Percentiles rank a stretch among this genome's conserved stretches.
phyloP scores from a whole-genome alignment of 805 yeast species.

The Candida silvatica region DNA sequence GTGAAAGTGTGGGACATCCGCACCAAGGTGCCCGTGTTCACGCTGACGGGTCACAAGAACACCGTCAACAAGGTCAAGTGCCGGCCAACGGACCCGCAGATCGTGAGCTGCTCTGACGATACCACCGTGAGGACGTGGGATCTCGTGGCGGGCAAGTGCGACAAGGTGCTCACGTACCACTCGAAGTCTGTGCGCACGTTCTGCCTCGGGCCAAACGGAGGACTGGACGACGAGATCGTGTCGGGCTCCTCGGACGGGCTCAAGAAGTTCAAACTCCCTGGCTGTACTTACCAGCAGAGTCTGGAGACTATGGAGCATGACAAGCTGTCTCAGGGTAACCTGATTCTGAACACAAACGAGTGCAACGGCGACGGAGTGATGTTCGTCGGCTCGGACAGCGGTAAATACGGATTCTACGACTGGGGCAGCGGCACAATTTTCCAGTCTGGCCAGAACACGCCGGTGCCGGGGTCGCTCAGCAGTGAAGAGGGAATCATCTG shows the following conservation, averaged over 20 bases:
- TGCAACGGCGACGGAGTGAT: constrained; percentile 53
- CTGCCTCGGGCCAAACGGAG: constrained; percentile 56
- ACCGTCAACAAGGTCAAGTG: constrained; percentile 65
- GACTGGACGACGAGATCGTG: constrained; percentile 67
- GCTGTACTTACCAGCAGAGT: constrained; percentile 55
- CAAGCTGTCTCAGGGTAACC: constrained; percentile 22
- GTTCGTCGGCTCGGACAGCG: constrained; percentile 82
- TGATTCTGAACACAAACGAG: constrained; percentile 60
- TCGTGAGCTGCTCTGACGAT: constrained; percentile 78
- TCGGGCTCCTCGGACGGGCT: constrained; percentile 78
- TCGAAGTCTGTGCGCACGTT: constrained; percentile 72
- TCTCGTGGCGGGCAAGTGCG: constrained; percentile 65
- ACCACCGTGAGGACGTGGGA: constrained; percentile 89
- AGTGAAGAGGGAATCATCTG: constrained; percentile 63
- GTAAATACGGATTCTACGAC: constrained; percentile 69
- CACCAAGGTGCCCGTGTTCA: constrained; percentile 64
- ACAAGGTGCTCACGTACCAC: constrained; percentile 75
- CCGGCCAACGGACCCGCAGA: constrained; percentile 75
- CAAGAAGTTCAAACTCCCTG: constrained; percentile 77
- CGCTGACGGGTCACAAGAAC: constrained; percentile 71
- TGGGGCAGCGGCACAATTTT: constrained; percentile 60
- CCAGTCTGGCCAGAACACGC: constrained; percentile 44
- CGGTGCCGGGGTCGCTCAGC: constrained; percentile 63
- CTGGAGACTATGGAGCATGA: constrained; percentile 25
- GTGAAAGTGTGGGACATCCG: constrained; percentile 93